These are phyloP conservation scores for Coemansia umbellata DNA, from an alignment of 192 early-diverging fungal species.

Conservation along the genomic window DNA sequence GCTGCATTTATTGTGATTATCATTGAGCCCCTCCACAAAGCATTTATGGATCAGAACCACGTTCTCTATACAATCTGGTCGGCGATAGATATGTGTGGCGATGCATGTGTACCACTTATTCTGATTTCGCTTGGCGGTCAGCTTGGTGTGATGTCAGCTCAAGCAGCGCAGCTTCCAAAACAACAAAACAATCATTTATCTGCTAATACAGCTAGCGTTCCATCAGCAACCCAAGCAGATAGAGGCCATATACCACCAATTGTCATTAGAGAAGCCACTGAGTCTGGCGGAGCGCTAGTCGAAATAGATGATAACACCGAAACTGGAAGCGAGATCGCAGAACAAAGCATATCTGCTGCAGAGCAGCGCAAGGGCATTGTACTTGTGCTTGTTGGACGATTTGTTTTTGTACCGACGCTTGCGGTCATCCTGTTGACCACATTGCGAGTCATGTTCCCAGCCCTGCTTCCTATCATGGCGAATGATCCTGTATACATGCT, in stretches of 20 bases:
- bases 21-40: constrained; percentile 58
- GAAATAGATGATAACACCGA: neutral
- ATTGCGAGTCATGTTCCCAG: constrained; percentile 37
- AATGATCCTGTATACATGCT: constrained; percentile 64
- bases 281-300: constrained; percentile 1
- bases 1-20: constrained; percentile 63
- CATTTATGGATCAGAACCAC: constrained; percentile 58
- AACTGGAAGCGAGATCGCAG: neutral
- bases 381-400: constrained; percentile 40
- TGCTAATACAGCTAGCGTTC: neutral
- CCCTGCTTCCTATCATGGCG: constrained; percentile 45
- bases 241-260: constrained; percentile 15
- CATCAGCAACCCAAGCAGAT: neutral
- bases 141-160: constrained; percentile 45
- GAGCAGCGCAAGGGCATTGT: constrained; percentile 30
- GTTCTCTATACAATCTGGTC: constrained; percentile 59
- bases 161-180: neutral
- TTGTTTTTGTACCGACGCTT: constrained; percentile 48
- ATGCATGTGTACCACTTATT: constrained; percentile 73
- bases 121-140: constrained; percentile 74
- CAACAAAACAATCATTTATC: too few relatives aligned
- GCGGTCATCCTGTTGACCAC: constrained; percentile 34
- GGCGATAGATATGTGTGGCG: constrained; percentile 68
- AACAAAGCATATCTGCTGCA: neutral
- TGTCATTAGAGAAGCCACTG: constrained; percentile 26